Conservation (phyloP, 331 rosid species). For the Quercus phellos region DNA sequence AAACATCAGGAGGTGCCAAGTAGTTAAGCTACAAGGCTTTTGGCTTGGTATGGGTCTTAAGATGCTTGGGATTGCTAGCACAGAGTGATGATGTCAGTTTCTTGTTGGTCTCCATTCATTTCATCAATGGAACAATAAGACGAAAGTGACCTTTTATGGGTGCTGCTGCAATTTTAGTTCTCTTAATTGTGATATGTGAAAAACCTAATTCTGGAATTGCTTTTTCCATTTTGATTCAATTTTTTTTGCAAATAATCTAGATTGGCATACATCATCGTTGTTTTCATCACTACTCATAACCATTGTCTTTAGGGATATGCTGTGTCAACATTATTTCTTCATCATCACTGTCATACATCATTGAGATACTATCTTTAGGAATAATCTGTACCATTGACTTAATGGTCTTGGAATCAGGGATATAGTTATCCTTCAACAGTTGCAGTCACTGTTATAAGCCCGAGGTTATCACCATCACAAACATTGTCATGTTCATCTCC, state of each 20-base stretch:
- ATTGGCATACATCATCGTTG: neutral
- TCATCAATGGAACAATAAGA: neutral
- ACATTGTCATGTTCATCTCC: neutral
- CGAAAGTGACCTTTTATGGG: neutral
- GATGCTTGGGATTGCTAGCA: neutral
- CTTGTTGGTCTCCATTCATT: neutral
- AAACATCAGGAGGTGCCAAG: too few species aligned
- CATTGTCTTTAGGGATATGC: neutral
- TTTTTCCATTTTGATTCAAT: neutral
- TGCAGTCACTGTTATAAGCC: neutral
- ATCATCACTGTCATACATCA: neutral
- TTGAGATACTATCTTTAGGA: neutral
- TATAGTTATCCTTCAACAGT: neutral
- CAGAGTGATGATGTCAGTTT: neutral
- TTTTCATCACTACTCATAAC: neutral
- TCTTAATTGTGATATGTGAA: neutral
- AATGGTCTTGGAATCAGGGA: neutral
- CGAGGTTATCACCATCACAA: neutral
- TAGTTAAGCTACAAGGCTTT: too few species aligned
- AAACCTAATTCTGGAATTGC: neutral
- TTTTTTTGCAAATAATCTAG: neutral
- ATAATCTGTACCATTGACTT: neutral
- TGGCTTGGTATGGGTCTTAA: too few species aligned
- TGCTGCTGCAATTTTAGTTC: neutral
- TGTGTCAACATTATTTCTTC: neutral